phyloP scores from a whole-genome alignment of 345 rosid species.

The Rhizophora apiculata region DNA sequence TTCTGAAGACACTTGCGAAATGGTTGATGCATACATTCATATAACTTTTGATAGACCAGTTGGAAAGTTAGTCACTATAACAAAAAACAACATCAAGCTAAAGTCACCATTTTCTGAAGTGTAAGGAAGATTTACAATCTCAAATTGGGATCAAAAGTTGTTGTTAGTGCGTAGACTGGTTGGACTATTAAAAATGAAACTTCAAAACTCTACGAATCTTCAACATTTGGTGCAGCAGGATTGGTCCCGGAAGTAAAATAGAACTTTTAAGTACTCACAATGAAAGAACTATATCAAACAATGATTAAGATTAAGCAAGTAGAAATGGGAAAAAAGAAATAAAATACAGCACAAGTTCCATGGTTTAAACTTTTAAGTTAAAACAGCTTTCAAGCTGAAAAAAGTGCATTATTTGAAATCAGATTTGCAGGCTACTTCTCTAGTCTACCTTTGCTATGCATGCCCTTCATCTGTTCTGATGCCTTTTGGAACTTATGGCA shows the following conservation, averaged over 20 bases:
- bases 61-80: background rate
- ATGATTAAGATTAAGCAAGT: no score
- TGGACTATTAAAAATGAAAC: no score
- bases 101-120: background rate
- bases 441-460: background rate
- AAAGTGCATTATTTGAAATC: background rate
- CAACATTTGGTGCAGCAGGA: no score
- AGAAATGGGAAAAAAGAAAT: background rate
- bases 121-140: background rate
- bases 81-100: background rate
- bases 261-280: no score
- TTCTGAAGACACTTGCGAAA: background rate
- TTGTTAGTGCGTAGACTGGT: no score
- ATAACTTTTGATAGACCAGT: background rate
- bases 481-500: background rate
- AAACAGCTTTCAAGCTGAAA: background rate
- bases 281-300: no score
- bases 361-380: background rate
- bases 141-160: no score
- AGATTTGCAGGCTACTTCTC: background rate
- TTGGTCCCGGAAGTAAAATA: no score
- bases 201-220: no score
- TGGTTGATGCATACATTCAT: slow-evolving; percentile 2
- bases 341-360: background rate
- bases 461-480: no score